phyloP scores from a whole-genome alignment of 129 eudicot genomes.

The Calendula officinalis region DNA sequence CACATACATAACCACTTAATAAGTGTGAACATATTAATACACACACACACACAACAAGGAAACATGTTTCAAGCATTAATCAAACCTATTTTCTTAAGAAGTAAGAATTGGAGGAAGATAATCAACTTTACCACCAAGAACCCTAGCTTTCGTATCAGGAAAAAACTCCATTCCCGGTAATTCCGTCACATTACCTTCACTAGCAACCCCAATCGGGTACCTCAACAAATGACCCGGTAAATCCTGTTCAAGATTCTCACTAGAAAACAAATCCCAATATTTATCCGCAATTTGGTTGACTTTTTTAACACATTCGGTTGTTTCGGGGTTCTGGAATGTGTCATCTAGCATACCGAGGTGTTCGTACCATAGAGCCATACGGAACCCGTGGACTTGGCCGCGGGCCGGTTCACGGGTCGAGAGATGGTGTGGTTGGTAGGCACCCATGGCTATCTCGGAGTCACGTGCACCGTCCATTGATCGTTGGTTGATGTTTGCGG shows the following conservation, averaged over 20 bases:
- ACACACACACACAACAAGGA: not conserved
- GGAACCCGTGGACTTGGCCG: constrained; percentile 72
- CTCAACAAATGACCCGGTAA: constrained; percentile 71
- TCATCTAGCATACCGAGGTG: constrained; percentile 79
- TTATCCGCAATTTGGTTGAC: constrained; percentile 55
- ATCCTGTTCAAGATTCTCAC: constrained; percentile 53
- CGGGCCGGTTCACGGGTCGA: constrained; percentile 44
- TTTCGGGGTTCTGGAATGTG: constrained; percentile 48
- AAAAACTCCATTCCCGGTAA: constrained; percentile 59
- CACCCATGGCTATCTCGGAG: constrained; percentile 80
- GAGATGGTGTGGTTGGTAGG: constrained; percentile 64
- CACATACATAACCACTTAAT: not conserved
- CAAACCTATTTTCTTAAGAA: constrained; percentile 22
- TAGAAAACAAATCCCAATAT: constrained; percentile 59
- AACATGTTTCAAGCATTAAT: not conserved
- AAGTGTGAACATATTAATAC: constrained; percentile 11
- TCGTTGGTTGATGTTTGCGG: constrained; percentile 80
- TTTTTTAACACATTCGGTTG: constrained; percentile 42
- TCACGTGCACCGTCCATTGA: constrained; percentile 81
- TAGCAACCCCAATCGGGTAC: constrained; percentile 52
- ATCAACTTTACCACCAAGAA: constrained; percentile 63
- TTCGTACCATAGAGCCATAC: constrained; percentile 81
- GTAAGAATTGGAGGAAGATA: constrained; percentile 73
- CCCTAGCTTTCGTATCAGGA: constrained; percentile 64
- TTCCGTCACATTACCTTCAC: constrained; percentile 57